Percentiles rank a stretch among this genome's conserved stretches.
Evolutionary conservation across 306 rosid genomes (phyloP).

Genomic region (Quillaja saponaria): DNA sequence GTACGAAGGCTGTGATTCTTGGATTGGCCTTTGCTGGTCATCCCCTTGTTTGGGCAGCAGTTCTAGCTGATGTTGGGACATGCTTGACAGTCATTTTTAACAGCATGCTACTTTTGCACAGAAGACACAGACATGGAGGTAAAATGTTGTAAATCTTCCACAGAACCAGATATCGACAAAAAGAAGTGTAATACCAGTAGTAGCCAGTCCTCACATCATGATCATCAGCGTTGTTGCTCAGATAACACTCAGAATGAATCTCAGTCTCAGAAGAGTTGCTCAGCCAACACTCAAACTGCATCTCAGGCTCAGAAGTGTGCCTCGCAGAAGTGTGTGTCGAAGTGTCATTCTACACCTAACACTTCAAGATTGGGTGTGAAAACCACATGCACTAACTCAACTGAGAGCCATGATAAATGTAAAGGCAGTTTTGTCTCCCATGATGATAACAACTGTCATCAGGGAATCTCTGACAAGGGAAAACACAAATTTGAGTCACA

Average conservation of each 20-base stretch:
- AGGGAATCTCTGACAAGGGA: constrained; percentile 27
- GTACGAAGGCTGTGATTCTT: constrained; percentile 59
- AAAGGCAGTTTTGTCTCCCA: constrained; percentile 29
- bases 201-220: constrained; percentile 36
- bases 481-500: constrained; percentile 38
- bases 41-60: constrained; percentile 99
- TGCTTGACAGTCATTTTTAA: constrained; percentile 79
- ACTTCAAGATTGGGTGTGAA: neutral
- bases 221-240: constrained; percentile 47
- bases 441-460: constrained; percentile 45
- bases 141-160: constrained; percentile 45
- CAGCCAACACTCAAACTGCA: constrained; percentile 4
- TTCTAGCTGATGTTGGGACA: constrained; percentile 94
- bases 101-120: constrained; percentile 79
- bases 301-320: constrained; percentile 42
- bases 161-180: constrained; percentile 39
- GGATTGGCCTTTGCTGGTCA: constrained; percentile 82
- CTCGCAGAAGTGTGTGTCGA: constrained; percentile 32
- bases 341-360: constrained; percentile 1
- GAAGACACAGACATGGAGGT: constrained; percentile 40
- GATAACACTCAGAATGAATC: constrained; percentile 20
- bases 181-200: constrained; percentile 38
- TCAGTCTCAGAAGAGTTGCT: constrained; percentile 24
- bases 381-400: constrained; percentile 19
- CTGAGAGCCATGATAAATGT: constrained; percentile 31